Percentiles rank a stretch among this genome's conserved stretches.
phyloP scores from a whole-genome alignment of 192 early-diverging fungal species.

The Chytriomyces sp. region DNA sequence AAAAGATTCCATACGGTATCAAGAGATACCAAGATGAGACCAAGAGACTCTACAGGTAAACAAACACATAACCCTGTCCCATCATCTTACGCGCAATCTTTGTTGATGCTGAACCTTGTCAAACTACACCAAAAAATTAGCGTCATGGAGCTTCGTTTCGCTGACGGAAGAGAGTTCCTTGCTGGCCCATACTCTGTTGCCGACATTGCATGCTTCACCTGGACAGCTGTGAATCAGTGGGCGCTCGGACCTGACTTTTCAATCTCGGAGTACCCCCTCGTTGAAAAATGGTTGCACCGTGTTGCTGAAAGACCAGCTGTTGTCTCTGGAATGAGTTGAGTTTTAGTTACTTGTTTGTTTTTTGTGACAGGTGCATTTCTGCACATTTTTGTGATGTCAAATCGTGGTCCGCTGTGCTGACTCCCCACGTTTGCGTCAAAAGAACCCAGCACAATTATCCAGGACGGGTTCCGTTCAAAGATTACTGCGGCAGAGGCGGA shows the following conservation, averaged over 20 bases:
- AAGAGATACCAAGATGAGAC: conserved; percentile 62
- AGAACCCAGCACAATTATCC: conserved; percentile 21
- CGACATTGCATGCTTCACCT: conserved; percentile 57
- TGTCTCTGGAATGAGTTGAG: conserved; percentile 39
- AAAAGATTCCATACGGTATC: conserved; percentile 59
- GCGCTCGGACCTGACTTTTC: background rate
- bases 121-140: background rate
- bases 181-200: conserved; percentile 54
- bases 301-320: conserved; percentile 45
- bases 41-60: conserved; percentile 48
- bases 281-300: conserved; percentile 55
- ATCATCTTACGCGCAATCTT: background rate
- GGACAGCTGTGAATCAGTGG: conserved; percentile 41
- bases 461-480: conserved; percentile 31
- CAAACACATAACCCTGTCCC: background rate
- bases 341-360: conserved; percentile 11
- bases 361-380: background rate
- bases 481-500: conserved; percentile 17
- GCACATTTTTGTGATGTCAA: background rate
- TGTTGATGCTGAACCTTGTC: background rate
- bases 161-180: conserved; percentile 28
- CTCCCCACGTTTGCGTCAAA: background rate
- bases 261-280: conserved; percentile 46
- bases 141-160: conserved; percentile 35
- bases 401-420: no score